These are phyloP conservation scores for Coprinellus micaceus DNA, from an alignment of 768 basidiomycete genomes.

Conservation along the genomic window DNA sequence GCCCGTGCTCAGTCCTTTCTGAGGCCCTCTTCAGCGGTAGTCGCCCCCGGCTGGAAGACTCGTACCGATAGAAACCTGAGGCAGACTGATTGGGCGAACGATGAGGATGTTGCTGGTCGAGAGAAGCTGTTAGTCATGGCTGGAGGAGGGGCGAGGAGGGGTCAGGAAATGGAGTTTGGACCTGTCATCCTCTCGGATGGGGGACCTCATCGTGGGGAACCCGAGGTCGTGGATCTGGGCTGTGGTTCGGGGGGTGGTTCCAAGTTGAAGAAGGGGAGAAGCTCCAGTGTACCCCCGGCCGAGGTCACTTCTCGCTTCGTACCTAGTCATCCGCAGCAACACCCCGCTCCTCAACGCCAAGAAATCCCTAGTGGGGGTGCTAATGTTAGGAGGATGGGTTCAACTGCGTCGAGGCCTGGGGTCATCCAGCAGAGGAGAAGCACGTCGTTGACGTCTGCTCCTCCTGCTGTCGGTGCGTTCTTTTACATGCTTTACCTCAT, in stretches of 20 bases:
- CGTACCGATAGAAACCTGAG: slow-evolving; percentile 24
- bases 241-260: background rate
- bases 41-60: slow-evolving; percentile 21
- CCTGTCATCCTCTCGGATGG: slow-evolving; percentile 10
- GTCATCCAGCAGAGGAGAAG: background rate
- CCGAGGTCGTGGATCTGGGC: background rate
- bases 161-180: background rate
- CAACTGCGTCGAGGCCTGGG: background rate
- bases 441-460: background rate
- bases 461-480: background rate
- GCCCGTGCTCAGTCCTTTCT: too few relatives aligned
- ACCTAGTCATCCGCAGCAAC: background rate
- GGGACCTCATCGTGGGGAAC: background rate
- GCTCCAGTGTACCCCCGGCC: slow-evolving; percentile 17
- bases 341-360: too few relatives aligned
- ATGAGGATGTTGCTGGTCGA: slow-evolving; percentile 16
- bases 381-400: background rate
- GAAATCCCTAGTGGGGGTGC: background rate
- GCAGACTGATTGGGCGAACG: slow-evolving; percentile 13
- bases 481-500: background rate
- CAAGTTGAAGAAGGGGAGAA: slow-evolving; percentile 12
- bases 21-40: background rate
- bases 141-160: slow-evolving; percentile 9
- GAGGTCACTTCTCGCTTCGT: background rate
- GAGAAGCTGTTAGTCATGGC: background rate